These are phyloP conservation scores for Ogataea paraovalis DNA, from an alignment of 805 yeast species.

Conservation along the genomic window DNA sequence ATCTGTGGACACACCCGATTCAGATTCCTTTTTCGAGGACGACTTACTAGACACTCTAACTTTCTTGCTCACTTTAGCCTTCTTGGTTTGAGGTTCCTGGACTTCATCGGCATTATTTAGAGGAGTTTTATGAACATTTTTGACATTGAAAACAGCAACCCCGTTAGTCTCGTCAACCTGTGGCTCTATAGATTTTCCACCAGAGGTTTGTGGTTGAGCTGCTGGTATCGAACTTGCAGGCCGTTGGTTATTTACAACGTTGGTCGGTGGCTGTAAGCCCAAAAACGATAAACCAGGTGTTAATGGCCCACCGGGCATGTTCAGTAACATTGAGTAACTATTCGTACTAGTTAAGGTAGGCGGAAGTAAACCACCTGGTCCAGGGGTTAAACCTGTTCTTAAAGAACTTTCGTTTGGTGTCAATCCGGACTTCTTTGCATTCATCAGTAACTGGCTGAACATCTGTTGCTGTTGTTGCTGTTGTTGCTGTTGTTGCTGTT, in stretches of 20 bases:
- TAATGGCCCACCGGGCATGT: conserved; percentile 22
- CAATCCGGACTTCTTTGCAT: conserved; percentile 49
- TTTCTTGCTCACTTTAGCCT: neutral
- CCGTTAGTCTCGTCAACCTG: neutral
- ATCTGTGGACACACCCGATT: neutral
- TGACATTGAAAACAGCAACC: neutral
- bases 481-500: conserved; percentile 7
- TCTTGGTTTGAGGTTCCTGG: neutral
- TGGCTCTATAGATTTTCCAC: neutral
- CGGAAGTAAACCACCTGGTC: conserved; percentile 37
- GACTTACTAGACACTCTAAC: neutral
- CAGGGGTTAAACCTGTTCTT: conserved; percentile 72
- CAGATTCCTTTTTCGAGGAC: neutral
- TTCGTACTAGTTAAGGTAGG: conserved; percentile 13
- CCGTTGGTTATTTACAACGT: neutral
- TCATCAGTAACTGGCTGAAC: conserved; percentile 22
- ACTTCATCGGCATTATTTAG: neutral
- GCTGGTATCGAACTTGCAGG: conserved; percentile 7
- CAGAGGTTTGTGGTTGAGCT: neutral
- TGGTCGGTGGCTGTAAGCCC: conserved; percentile 8
- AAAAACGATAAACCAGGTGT: conserved; percentile 24
- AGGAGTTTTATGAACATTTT: neutral
- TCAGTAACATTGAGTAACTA: conserved; percentile 20
- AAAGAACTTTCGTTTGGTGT: conserved; percentile 75
- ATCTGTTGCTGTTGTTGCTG: conserved; percentile 17